Base-by-base conservation (phyloP, 768 basidiomycete genomes). In the Suillus ampliporus region DNA sequence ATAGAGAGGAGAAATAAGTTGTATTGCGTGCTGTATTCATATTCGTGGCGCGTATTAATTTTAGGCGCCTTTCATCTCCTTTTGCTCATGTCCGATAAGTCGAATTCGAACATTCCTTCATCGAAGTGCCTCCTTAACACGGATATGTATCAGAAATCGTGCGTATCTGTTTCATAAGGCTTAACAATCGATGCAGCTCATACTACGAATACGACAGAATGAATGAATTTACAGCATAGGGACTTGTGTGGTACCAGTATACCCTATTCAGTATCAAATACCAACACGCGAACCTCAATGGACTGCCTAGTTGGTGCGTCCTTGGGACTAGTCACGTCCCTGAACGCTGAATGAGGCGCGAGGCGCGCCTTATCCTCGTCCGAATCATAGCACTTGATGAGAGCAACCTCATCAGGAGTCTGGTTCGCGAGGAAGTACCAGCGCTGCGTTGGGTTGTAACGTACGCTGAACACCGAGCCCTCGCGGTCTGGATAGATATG, bases 311-410 rank as follows among this genome's bases (percentile, higher is more conserved):
- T 68, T 4, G 78, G 79, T 4, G 76, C 76, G 21, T 77, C 74
- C 28, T 51, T 46, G 5, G 78, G 76, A 43, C 75, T 78, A 1
- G 71, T 72, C 9, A 61, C 58, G 62, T 82, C 80, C 61, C 63
- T 54, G 70, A 82, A 82, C 17, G 80, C 81, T 8, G 77, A 72
- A 47, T 82, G 81, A 21, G 81, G 80, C 3, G 81, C 80, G 57
- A 82, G 65, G 31, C 76, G 72, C 23, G 81, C 78, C 69, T 74
- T 73, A 60, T 77, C 74, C 40, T 68, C 67, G 65, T 77, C 73
- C 34, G 81, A 81, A 68, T 83, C 80, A 61, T 74, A 82, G 68
- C 81, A 79, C 71, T 81, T 82, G 71, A 82, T 79, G 10, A 82
- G 65, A 15, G 73, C 69, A 26, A 79, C 74, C 67, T 82, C 81